These are phyloP conservation scores for Aphanomyces euteiches DNA, from an alignment of 352 stramenopile species.

Conservation along the genomic window DNA sequence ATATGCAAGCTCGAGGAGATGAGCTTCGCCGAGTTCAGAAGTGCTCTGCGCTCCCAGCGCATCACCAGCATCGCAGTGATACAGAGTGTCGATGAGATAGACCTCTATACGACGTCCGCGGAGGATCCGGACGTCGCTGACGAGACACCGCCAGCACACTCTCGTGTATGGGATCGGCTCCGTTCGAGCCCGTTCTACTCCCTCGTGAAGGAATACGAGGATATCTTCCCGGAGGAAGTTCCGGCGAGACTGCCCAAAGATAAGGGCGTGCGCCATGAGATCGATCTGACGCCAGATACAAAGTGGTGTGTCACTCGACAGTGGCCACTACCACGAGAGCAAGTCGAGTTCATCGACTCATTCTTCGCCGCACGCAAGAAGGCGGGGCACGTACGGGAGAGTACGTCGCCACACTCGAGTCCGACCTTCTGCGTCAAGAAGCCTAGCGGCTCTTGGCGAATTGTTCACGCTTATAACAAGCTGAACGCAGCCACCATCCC, in stretches of 20 bases:
- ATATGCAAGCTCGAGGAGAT: too few relatives aligned
- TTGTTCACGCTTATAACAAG: constrained; percentile 42
- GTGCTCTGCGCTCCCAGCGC: too few relatives aligned
- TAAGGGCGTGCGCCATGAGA: constrained; percentile 17
- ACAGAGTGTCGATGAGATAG: too few relatives aligned
- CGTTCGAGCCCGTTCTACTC: neutral
- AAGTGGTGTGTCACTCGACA: constrained; percentile 21
- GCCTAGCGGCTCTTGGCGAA: constrained; percentile 33
- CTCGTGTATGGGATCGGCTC: neutral
- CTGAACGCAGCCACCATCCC: constrained; percentile 38
- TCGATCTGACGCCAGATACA: constrained; percentile 25
- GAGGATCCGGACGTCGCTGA: too few relatives aligned
- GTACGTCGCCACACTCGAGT: constrained; percentile 31
- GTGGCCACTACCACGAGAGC: constrained; percentile 32
- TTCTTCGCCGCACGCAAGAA: constrained; percentile 21
- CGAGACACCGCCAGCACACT: too few relatives aligned
- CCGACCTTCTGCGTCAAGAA: constrained; percentile 38
- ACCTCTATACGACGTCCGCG: too few relatives aligned
- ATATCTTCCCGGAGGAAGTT: constrained; percentile 5
- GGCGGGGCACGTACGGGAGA: constrained; percentile 29
- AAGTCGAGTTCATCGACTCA: constrained; percentile 29
- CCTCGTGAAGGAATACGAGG: neutral
- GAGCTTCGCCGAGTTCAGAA: too few relatives aligned
- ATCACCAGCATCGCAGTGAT: too few relatives aligned
- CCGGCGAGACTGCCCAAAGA: neutral